phyloP scores from a whole-genome alignment of 2,329 filamentous ascomycete genomes.

The Talaromyces albobiverticillius region DNA sequence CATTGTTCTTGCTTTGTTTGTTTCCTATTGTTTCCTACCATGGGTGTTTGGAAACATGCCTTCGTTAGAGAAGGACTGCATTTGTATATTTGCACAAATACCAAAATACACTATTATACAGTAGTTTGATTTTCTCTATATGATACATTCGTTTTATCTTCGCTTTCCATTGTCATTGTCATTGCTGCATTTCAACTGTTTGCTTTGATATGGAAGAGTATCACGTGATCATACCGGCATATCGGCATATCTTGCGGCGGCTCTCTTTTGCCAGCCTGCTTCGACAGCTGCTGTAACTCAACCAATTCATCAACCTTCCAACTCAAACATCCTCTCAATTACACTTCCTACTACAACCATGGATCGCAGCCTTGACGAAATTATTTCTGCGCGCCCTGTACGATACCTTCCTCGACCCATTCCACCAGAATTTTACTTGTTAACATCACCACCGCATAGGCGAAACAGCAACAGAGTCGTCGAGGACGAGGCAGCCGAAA shows the following conservation, averaged over 20 bases:
- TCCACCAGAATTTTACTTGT: constrained; percentile 10
- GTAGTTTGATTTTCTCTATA: too few relatives aligned
- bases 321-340: too few relatives aligned
- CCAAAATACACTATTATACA: not conserved
- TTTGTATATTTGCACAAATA: not conserved
- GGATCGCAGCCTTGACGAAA: constrained; percentile 65
- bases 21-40: not conserved
- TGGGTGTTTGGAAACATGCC: too few relatives aligned
- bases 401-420: constrained; percentile 13
- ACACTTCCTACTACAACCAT: constrained; percentile 34
- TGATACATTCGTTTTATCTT: too few relatives aligned
- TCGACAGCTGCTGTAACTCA: too few relatives aligned
- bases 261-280: too few relatives aligned
- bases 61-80: too few relatives aligned
- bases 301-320: not conserved
- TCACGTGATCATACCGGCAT: too few relatives aligned
- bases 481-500: constrained; percentile 39
- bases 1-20: not conserved
- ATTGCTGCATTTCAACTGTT: not conserved
- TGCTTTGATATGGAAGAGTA: not conserved
- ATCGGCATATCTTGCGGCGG: too few relatives aligned
- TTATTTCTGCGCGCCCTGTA: constrained; percentile 61
- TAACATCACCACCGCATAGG: not conserved
- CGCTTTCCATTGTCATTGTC: not conserved
- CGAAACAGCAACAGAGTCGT: constrained; percentile 25